Conservation (phyloP, 257 asterid species). For the Dorcoceras hygrometricum region DNA sequence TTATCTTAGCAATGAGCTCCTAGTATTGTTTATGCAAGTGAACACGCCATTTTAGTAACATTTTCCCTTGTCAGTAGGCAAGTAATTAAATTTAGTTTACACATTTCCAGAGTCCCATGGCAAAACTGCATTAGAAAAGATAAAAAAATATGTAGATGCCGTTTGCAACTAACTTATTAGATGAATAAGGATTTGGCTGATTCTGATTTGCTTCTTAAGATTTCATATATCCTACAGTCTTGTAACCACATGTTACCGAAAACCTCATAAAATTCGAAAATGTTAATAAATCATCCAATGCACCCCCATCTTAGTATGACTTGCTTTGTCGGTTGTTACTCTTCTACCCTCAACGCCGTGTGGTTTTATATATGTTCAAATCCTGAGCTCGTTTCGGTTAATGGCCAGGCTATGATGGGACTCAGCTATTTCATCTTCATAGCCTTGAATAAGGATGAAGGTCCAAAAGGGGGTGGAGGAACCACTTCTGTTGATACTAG, state of each 20-base stretch:
- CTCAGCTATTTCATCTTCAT: constrained; percentile 72
- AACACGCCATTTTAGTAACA: background rate
- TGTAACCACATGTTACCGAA: background rate
- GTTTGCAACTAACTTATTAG: background rate
- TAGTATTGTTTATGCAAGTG: background rate
- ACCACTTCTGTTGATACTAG: constrained; percentile 66
- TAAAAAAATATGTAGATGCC: background rate
- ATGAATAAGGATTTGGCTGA: background rate
- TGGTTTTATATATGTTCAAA: constrained; percentile 5
- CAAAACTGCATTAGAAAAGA: background rate
- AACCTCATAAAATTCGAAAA: background rate
- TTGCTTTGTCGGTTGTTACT: background rate
- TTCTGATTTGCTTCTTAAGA: background rate
- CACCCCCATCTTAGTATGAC: background rate
- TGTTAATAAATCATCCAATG: background rate
- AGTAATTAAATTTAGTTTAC: no score
- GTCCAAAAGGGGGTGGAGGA: constrained; percentile 52
- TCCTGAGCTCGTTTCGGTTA: constrained; percentile 10
- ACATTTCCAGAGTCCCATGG: background rate
- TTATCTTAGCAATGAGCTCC: background rate
- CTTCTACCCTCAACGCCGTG: background rate
- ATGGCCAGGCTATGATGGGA: constrained; percentile 84
- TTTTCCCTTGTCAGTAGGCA: background rate
- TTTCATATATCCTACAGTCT: background rate
- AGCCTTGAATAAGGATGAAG: constrained; percentile 85